A percentile compares a stretch with the other conserved stretches of the same genome.
phyloP scores from a whole-genome alignment of 768 basidiomycete species.

The Panaeolus papilionaceus region DNA sequence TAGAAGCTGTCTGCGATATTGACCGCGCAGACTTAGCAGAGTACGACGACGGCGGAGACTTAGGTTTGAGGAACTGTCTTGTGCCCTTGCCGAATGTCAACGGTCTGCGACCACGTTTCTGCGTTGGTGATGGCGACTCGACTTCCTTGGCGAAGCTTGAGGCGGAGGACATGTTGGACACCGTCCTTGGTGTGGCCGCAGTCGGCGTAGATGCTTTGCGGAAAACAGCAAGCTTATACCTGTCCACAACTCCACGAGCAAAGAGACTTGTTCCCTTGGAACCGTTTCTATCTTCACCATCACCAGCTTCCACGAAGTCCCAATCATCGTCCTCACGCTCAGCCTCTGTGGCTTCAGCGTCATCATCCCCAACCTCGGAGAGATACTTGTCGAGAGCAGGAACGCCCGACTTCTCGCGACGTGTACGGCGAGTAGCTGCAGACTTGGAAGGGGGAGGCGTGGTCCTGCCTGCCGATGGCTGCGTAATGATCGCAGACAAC shows the following conservation, averaged over 20 bases:
- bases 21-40: slow-evolving; percentile 48
- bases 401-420: slow-evolving; percentile 85
- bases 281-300: slow-evolving; percentile 86
- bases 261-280: slow-evolving; percentile 82
- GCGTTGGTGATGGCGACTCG: slow-evolving; percentile 55
- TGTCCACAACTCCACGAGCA: slow-evolving; percentile 90
- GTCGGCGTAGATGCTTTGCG: slow-evolving; percentile 76
- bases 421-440: slow-evolving; percentile 39
- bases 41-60: slow-evolving; percentile 63
- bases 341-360: slow-evolving; percentile 45
- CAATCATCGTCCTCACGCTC: slow-evolving; percentile 83
- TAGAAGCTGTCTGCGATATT: slow-evolving; percentile 46
- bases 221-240: slow-evolving; percentile 86
- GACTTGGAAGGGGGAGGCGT: slow-evolving; percentile 27
- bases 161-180: slow-evolving; percentile 38
- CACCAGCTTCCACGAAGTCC: slow-evolving; percentile 86
- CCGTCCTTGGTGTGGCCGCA: slow-evolving; percentile 31
- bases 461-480: slow-evolving; percentile 23
- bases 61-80: slow-evolving; percentile 74
- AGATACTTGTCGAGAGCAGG: slow-evolving; percentile 79
- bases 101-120: slow-evolving; percentile 71
- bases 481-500: slow-evolving; percentile 34
- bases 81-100: slow-evolving; percentile 78
- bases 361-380: slow-evolving; percentile 59
- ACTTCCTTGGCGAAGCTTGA: slow-evolving; percentile 60